Evolutionary conservation across 2,329 filamentous ascomycete species (phyloP).

Genomic region (Fusarium staphyleae): DNA sequence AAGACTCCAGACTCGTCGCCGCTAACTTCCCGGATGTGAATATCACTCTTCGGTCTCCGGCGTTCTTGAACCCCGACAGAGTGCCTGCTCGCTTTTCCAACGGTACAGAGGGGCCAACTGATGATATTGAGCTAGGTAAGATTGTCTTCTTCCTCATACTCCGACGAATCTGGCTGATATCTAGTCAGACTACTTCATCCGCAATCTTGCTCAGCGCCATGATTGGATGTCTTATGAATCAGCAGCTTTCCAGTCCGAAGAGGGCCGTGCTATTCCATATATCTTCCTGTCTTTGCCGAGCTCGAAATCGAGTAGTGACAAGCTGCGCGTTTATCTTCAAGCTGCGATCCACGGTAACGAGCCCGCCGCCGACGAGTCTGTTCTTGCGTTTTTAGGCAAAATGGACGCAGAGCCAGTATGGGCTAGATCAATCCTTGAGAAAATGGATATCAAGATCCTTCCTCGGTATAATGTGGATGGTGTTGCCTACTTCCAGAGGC

Average conservation of each 20-base stretch:
- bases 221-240: conserved; percentile 15
- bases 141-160: too few species aligned
- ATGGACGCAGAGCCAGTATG: conserved; percentile 16
- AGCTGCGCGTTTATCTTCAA: conserved; percentile 8
- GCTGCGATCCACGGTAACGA: conserved; percentile 20
- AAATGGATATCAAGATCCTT: conserved; percentile 22
- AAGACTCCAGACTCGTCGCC: conserved; percentile 7
- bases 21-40: conserved; percentile 16
- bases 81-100: not conserved
- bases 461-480: conserved; percentile 17
- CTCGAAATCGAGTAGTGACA: not conserved
- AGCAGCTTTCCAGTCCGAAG: conserved; percentile 2
- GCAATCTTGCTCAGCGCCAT: not conserved
- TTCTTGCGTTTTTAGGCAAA: conserved; percentile 8
- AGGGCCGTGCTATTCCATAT: conserved; percentile 13
- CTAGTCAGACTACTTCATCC: conserved; percentile 22
- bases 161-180: too few species aligned
- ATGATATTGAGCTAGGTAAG: too few species aligned
- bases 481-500: conserved; percentile 18
- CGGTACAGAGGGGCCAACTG: conserved; percentile 6
- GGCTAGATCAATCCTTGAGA: conserved; percentile 8
- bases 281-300: conserved; percentile 3
- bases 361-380: conserved; percentile 11
- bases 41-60: conserved; percentile 14
- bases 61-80: not conserved